phyloP scores from a whole-genome alignment of 2,329 filamentous ascomycete species.

The Zasmidium citrigriseum region DNA sequence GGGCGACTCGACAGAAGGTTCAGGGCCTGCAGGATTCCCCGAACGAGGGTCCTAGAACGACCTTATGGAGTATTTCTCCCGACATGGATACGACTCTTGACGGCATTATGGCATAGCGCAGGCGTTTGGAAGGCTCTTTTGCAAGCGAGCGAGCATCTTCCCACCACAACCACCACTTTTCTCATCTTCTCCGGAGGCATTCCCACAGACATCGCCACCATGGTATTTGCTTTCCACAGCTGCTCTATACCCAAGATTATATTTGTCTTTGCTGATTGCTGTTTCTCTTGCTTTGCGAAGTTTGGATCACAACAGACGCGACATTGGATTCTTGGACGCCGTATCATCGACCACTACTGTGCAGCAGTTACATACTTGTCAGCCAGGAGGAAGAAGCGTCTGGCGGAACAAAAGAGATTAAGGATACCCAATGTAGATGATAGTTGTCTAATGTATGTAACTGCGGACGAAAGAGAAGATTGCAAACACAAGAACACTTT shows the following conservation, averaged over 20 bases:
- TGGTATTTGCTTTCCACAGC: neutral
- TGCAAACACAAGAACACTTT: neutral
- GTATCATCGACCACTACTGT: too few relatives aligned
- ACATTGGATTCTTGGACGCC: neutral
- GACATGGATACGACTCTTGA: conserved; percentile 19
- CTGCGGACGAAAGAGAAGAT: neutral
- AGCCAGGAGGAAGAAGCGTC: too few relatives aligned
- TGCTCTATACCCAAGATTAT: conserved; percentile 12
- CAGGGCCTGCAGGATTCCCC: conserved; percentile 20
- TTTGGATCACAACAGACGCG: neutral
- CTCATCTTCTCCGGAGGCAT: neutral
- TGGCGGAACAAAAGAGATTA: neutral
- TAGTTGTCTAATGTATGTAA: neutral
- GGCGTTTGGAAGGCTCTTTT: conserved; percentile 6
- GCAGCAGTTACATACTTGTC: too few relatives aligned
- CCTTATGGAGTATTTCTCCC: conserved; percentile 8
- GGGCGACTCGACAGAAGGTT: conserved; percentile 60
- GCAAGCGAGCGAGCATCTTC: neutral
- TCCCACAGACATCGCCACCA: neutral
- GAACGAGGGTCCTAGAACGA: conserved; percentile 16
- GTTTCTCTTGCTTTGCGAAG: neutral
- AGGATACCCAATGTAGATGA: neutral
- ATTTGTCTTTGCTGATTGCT: neutral
- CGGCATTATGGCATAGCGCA: conserved; percentile 12
- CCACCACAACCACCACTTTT: neutral